A percentile compares a stretch with the other conserved stretches of the same genome.
These are phyloP conservation scores for Pyricularia sp. DNA, from an alignment of 2,329 filamentous ascomycete genomes.

Conservation along the genomic window DNA sequence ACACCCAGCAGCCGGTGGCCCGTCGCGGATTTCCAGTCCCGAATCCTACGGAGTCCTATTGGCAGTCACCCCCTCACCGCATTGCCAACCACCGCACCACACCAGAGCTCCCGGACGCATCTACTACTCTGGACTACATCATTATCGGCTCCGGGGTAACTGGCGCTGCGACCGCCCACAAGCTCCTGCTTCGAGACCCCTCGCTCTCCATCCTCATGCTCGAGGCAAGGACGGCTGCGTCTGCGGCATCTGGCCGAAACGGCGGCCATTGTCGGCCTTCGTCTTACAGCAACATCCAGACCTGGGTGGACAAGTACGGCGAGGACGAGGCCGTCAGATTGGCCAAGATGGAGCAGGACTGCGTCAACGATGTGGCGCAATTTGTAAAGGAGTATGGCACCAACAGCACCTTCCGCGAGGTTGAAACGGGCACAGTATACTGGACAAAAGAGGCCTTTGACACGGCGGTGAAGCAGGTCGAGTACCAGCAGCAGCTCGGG, in stretches of 20 bases:
- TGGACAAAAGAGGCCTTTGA: conserved; percentile 23
- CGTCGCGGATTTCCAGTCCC: conserved; percentile 15
- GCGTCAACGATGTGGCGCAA: conserved; percentile 17
- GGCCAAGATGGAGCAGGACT: conserved; percentile 1
- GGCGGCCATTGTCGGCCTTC: conserved; percentile 13
- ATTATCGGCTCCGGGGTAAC: conserved; percentile 28
- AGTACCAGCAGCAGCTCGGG: conserved; percentile 19
- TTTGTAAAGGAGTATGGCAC: conserved; percentile 60
- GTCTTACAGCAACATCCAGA: background rate
- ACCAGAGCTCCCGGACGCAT: conserved; percentile 8
- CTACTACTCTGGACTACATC: conserved; percentile 16
- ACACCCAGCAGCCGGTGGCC: background rate
- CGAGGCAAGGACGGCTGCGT: conserved; percentile 17
- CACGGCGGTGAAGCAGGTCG: conserved; percentile 19
- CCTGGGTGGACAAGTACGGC: background rate
- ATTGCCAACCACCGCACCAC: conserved; percentile 11
- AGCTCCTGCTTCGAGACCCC: conserved; percentile 15
- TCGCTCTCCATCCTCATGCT: conserved; percentile 14
- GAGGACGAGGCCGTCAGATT: conserved; percentile 1
- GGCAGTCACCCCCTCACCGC: conserved; percentile 15
- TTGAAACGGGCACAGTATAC: conserved; percentile 37
- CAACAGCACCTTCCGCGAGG: conserved; percentile 26
- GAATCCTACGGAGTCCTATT: conserved; percentile 24
- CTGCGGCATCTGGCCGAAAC: conserved; percentile 21
- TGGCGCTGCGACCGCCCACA: conserved; percentile 19